Base-by-base conservation (phyloP, 305 asterid species). In the Fraxinus ornus region DNA sequence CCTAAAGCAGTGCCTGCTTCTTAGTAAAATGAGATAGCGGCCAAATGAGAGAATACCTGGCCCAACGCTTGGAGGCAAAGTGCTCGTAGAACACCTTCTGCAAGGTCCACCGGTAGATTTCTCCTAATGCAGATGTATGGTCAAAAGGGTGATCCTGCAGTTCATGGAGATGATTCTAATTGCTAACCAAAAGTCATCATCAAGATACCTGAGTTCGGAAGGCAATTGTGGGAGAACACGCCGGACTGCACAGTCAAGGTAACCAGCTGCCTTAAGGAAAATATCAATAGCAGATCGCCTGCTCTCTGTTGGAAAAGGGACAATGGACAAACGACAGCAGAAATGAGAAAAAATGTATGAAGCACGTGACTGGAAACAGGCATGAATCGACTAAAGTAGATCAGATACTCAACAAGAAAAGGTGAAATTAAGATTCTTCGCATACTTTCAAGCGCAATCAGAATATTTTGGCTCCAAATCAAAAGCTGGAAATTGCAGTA, bases 241-340 rank as follows among this genome's bases (percentile, higher is more conserved):
- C 52, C 92, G 90, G 81, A 97, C 94, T 60, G 99, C 99, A 89
- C 97, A 95, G 84, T 97, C 99, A 87, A 97, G 97, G 91, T 92
- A 97, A 84, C 99, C 99, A 7, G 99, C 99, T 47, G 99, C 99
- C 88, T 93, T 97, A 37, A 97, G 89, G 85, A 97, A 97, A 81
- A 93, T 74, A 87, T 97, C 98, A 86, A 97, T 91, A 79, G 98
- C 92, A 86, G 97, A 88, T 84, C 98, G 90, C 78, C 98, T 91
- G 88, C 90, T 89, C 91, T 95, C 98, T 97, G 95, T 84, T 80
- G 84, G 35, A 60, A 83, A 85, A 72, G 66, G 77, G 37, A 80
- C 32, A 28, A 28, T 28, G 32, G 32, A 28, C 76, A 83, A 71
- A 83, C 41, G 19, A 72, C 44, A 64, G 68, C 30, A 39, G 36